Conservation (phyloP, 768 basidiomycete genomes). For the Lentinula detonsa region DNA sequence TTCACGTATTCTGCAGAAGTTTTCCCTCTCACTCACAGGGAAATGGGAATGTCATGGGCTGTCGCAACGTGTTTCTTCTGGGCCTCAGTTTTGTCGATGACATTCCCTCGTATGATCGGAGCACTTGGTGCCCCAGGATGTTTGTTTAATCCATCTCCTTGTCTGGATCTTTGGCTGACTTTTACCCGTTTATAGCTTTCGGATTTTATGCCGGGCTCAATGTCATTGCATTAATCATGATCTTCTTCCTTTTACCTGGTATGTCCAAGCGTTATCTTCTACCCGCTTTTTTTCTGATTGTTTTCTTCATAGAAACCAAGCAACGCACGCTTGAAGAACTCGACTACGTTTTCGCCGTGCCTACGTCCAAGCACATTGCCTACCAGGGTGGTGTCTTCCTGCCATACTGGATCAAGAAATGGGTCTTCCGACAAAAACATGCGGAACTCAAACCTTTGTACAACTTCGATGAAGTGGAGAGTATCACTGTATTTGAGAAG, state of each 20-base stretch:
- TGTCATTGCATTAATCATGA: constrained; percentile 44
- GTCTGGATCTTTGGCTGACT: background rate
- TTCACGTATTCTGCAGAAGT: constrained; percentile 91
- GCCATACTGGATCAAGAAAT: constrained; percentile 47
- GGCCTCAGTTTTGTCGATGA: constrained; percentile 48
- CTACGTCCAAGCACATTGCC: constrained; percentile 33
- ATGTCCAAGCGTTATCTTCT: constrained; percentile 13
- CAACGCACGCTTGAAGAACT: constrained; percentile 47
- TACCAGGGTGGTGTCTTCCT: constrained; percentile 41
- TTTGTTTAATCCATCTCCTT: background rate
- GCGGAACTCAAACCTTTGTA: constrained; percentile 39
- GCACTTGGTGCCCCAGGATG: constrained; percentile 23
- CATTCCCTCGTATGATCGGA: constrained; percentile 52
- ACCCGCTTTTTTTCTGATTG: background rate
- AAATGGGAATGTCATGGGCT: constrained; percentile 53
- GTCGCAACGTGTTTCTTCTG: constrained; percentile 46
- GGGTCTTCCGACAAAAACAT: constrained; percentile 32
- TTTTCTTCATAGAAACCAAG: constrained; percentile 34
- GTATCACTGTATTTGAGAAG: constrained; percentile 36
- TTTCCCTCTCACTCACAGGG: constrained; percentile 78
- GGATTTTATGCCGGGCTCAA: constrained; percentile 53
- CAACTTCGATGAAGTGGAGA: constrained; percentile 45
- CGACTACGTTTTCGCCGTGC: constrained; percentile 48
- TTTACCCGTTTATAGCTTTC: constrained; percentile 31
- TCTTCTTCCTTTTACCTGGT: constrained; percentile 52